These are phyloP conservation scores for Podaxis rugospora DNA, from an alignment of 768 basidiomycete genomes.

Conservation along the genomic window DNA sequence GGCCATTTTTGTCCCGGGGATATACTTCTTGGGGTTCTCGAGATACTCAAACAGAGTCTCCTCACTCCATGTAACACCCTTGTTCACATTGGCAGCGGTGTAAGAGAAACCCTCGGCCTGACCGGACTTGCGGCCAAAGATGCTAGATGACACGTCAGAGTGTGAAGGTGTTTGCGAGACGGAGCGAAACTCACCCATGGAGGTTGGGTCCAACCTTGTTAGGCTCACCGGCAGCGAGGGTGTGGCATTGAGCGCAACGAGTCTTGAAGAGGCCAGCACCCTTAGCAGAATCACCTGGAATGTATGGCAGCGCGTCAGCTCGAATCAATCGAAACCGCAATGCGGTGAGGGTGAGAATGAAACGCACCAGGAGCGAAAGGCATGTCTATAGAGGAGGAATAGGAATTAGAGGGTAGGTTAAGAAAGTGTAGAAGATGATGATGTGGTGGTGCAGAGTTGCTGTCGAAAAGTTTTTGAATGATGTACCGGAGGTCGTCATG, in stretches of 20 bases:
- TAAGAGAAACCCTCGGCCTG: conserved; percentile 84
- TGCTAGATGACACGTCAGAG: conserved; percentile 30
- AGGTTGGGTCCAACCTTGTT: conserved; percentile 96
- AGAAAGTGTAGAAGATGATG: conserved; percentile 9
- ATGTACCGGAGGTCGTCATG: conserved; percentile 18
- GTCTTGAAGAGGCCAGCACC: conserved; percentile 97
- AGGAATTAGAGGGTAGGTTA: conserved; percentile 13
- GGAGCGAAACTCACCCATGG: conserved; percentile 60
- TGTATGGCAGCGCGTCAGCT: background rate
- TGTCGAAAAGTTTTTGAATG: conserved; percentile 22
- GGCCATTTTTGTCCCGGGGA: conserved; percentile 98
- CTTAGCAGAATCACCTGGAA: conserved; percentile 75
- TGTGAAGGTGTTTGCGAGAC: background rate
- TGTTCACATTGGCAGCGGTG: conserved; percentile 93
- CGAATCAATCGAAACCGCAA: conserved; percentile 13
- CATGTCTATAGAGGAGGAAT: conserved; percentile 27
- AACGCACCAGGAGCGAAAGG: conserved; percentile 36
- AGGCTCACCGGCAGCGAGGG: conserved; percentile 67
- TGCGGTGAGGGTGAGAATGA: conserved; percentile 36
- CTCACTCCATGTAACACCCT: conserved; percentile 85
- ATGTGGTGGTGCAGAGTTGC: conserved; percentile 16
- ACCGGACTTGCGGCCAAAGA: conserved; percentile 86
- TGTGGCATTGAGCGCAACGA: conserved; percentile 93
- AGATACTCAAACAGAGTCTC: conserved; percentile 93
- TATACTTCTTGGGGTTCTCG: conserved; percentile 98